These are phyloP conservation scores for Carallia brachiata DNA, from an alignment of 345 rosid species.

Conservation along the genomic window DNA sequence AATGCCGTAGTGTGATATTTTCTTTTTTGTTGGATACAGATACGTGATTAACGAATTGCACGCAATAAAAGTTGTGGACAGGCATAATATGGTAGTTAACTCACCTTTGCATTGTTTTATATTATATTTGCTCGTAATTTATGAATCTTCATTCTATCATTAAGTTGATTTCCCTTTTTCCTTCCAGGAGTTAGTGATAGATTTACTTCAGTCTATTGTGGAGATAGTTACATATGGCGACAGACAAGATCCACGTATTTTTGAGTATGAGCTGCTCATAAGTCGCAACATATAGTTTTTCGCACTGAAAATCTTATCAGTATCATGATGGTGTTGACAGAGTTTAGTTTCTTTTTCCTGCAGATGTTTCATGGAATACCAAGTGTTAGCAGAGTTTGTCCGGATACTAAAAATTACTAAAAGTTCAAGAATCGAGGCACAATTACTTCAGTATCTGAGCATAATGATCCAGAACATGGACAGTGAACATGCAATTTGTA, in stretches of 20 bases:
- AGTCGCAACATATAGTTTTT: neutral
- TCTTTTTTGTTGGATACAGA: conserved; percentile 26
- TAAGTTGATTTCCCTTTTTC: conserved; percentile 10
- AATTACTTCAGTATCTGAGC: conserved; percentile 65
- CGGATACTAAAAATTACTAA: conserved; percentile 46
- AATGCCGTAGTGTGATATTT: neutral
- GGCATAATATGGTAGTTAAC: conserved; percentile 43
- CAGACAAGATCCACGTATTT: conserved; percentile 57
- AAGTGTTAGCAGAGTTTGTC: conserved; percentile 66
- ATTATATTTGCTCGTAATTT: neutral
- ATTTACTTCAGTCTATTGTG: conserved; percentile 58
- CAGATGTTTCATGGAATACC: conserved; percentile 71
- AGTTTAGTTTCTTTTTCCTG: conserved; percentile 4
- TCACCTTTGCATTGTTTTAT: conserved; percentile 1
- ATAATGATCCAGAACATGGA: conserved; percentile 71
- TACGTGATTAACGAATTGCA: conserved; percentile 48
- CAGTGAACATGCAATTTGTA: conserved; percentile 62
- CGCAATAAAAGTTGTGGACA: conserved; percentile 48
- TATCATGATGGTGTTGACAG: conserved; percentile 1
- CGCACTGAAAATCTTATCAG: neutral
- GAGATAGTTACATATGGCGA: conserved; percentile 71
- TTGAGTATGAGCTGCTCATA: conserved; percentile 41
- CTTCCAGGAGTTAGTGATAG: conserved; percentile 48
- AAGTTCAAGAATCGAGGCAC: conserved; percentile 56
- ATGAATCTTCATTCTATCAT: neutral